Percentiles rank a stretch among this genome's conserved stretches.
Evolutionary conservation across 768 basidiomycete species (phyloP).

Genomic region (Serendipita sp.): DNA sequence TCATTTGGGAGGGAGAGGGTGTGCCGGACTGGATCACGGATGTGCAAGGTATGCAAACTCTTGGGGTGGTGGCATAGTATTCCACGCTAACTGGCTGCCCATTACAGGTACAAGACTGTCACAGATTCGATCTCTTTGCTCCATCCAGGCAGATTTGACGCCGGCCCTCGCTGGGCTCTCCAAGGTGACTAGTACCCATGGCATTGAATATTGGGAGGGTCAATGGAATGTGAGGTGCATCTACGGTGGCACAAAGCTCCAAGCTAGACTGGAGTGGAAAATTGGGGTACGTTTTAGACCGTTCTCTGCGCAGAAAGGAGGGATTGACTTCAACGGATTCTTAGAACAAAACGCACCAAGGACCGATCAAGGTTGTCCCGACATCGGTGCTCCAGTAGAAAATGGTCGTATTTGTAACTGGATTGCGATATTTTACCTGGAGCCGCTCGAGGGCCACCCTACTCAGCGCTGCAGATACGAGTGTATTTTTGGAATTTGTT

Average conservation of each 20-base stretch:
- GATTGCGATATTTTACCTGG: too few relatives aligned
- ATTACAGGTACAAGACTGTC: not conserved
- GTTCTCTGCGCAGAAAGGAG: too few relatives aligned
- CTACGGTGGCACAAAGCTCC: not conserved
- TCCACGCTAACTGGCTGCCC: not conserved
- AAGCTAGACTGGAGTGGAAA: not conserved
- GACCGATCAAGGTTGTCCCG: too few relatives aligned
- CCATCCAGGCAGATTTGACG: not conserved
- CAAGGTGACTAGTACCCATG: too few relatives aligned
- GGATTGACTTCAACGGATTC: too few relatives aligned
- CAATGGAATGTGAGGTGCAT: not conserved
- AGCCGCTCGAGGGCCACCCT: too few relatives aligned
- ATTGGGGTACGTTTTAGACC: not conserved
- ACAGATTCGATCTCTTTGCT: not conserved
- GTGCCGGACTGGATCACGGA: not conserved
- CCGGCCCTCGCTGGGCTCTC: not conserved
- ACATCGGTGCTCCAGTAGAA: too few relatives aligned
- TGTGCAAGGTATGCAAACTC: not conserved
- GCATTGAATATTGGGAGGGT: not conserved
- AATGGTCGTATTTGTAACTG: too few relatives aligned
- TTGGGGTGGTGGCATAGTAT: not conserved
- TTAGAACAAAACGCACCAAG: too few relatives aligned
- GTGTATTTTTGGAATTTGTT: too few relatives aligned
- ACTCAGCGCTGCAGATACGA: too few relatives aligned
- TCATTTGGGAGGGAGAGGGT: not conserved